These are phyloP conservation scores for Mycena sanguinolenta DNA, from an alignment of 768 basidiomycete genomes.

Conservation along the genomic window DNA sequence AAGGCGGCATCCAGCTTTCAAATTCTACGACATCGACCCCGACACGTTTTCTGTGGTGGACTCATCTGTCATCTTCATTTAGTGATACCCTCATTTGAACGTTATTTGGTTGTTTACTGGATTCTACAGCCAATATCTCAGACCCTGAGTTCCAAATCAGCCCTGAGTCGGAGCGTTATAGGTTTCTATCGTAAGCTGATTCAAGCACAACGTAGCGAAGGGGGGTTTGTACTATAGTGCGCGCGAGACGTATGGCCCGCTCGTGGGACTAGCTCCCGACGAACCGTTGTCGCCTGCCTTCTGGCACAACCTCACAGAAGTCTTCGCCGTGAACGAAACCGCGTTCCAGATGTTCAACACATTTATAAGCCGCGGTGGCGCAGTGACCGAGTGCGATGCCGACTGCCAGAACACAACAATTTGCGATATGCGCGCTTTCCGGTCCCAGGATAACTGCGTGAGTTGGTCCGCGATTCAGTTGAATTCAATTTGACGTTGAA, in stretches of 20 bases:
- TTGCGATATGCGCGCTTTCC: slow-evolving; percentile 49
- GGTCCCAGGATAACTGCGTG: slow-evolving; percentile 47
- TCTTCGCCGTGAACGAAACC: slow-evolving; percentile 46
- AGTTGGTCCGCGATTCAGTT: background rate
- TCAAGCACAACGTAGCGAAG: slow-evolving; percentile 1
- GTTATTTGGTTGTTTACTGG: too few relatives aligned
- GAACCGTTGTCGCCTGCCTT: slow-evolving; percentile 52
- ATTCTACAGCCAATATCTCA: slow-evolving; percentile 42
- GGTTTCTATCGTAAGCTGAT: background rate
- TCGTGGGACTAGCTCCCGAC: slow-evolving; percentile 39
- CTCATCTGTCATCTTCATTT: slow-evolving; percentile 47
- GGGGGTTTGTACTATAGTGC: slow-evolving; percentile 43
- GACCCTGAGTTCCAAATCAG: slow-evolving; percentile 43
- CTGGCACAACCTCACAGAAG: slow-evolving; percentile 56
- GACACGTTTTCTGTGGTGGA: slow-evolving; percentile 59
- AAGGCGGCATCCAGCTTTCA: slow-evolving; percentile 56
- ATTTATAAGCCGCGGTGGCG: slow-evolving; percentile 44
- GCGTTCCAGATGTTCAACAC: slow-evolving; percentile 49
- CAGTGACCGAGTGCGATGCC: slow-evolving; percentile 40
- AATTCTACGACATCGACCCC: slow-evolving; percentile 58
- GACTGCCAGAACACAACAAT: slow-evolving; percentile 48
- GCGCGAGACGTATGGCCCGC: slow-evolving; percentile 49
- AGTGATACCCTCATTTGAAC: slow-evolving; percentile 14
- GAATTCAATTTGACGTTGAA: background rate
- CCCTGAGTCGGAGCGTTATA: slow-evolving; percentile 3